These are phyloP conservation scores for Cardamine occulta DNA, from an alignment of 345 rosid species.

Conservation along the genomic window DNA sequence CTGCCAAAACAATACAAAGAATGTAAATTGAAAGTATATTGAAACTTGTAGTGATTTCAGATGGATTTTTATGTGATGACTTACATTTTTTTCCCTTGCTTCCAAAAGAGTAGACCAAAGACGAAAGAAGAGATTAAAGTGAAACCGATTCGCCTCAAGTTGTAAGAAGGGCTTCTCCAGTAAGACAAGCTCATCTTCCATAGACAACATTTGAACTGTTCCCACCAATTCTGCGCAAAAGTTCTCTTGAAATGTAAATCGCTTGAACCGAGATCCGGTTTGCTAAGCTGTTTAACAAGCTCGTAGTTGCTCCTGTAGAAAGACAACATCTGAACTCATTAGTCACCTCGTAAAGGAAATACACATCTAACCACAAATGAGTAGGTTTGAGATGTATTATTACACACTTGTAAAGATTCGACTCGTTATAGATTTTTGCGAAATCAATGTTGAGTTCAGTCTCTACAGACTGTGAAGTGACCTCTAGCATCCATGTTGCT, in stretches of 20 bases:
- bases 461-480: conserved; percentile 66
- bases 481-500: conserved; percentile 83
- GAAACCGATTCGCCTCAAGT: conserved; percentile 54
- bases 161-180: conserved; percentile 86
- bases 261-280: conserved; percentile 52
- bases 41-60: not conserved
- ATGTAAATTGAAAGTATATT: not conserved
- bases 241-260: conserved; percentile 62
- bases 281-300: conserved; percentile 53
- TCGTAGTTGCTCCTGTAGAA: conserved; percentile 53
- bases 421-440: conserved; percentile 53
- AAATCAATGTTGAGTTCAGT: conserved; percentile 66
- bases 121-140: conserved; percentile 49
- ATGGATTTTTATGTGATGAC: conserved; percentile 32
- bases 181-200: conserved; percentile 84
- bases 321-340: conserved; percentile 6
- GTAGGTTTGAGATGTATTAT: not conserved
- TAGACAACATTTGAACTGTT: conserved; percentile 68
- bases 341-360: not conserved
- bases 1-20: conserved; percentile 38
- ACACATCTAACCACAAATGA: not conserved
- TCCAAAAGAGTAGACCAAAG: conserved; percentile 69
- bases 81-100: conserved; percentile 70
- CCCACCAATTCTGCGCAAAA: conserved; percentile 62
- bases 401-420: conserved; percentile 60